phyloP scores from a whole-genome alignment of 108 stramenopile genomes.

The Discostella stelligeroides region DNA sequence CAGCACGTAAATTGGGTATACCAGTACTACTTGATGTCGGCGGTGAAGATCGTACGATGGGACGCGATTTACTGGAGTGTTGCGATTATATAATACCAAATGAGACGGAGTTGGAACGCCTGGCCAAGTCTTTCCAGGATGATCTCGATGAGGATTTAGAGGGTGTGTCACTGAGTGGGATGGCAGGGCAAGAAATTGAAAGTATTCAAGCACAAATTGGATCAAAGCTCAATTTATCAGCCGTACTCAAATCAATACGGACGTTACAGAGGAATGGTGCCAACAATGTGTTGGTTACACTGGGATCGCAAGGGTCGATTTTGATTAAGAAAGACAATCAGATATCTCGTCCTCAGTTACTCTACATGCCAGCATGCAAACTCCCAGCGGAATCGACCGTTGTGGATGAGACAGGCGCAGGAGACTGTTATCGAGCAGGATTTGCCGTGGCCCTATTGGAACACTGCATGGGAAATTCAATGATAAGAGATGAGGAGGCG shows the following conservation, averaged over 20 bases:
- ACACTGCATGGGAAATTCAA: constrained; percentile 9
- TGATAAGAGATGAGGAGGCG: neutral
- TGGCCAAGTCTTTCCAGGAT: constrained; percentile 40
- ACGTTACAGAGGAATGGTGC: constrained; percentile 62
- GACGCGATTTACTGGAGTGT: constrained; percentile 47
- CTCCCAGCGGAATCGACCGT: constrained; percentile 44
- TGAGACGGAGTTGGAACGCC: constrained; percentile 71
- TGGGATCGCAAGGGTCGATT: constrained; percentile 62
- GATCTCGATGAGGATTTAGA: constrained; percentile 20
- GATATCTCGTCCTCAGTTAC: constrained; percentile 1
- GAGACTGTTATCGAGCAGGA: constrained; percentile 85
- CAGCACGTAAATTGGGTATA: constrained; percentile 40
- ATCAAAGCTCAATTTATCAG: constrained; percentile 8
- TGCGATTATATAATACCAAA: constrained; percentile 83
- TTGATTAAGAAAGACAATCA: constrained; percentile 30
- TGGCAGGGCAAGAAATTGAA: constrained; percentile 16
- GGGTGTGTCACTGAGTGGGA: constrained; percentile 1
- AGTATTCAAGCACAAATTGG: constrained; percentile 38
- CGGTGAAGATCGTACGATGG: constrained; percentile 73
- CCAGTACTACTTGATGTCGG: constrained; percentile 76
- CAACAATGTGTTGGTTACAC: constrained; percentile 68
- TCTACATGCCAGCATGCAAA: constrained; percentile 46
- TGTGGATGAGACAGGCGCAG: constrained; percentile 85
- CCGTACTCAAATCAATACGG: constrained; percentile 5
- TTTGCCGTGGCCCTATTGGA: constrained; percentile 78